These are phyloP conservation scores for Yamadazyma olivae DNA, from an alignment of 805 yeast genomes.

Conservation along the genomic window DNA sequence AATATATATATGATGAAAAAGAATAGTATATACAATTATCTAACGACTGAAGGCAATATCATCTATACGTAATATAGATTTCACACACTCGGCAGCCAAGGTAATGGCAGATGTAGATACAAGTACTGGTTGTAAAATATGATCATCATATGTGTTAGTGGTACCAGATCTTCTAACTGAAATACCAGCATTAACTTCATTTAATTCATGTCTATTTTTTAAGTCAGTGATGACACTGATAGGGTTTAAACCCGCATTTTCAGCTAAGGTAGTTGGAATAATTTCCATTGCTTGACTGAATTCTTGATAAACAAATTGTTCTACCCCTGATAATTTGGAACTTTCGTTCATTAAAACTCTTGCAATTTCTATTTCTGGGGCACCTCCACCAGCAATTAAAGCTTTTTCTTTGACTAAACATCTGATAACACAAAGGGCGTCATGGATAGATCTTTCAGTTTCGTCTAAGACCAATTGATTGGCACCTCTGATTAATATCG, in stretches of 20 bases:
- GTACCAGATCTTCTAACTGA: constrained; percentile 93
- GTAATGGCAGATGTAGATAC: constrained; percentile 93
- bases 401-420: constrained; percentile 87
- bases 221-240: constrained; percentile 89
- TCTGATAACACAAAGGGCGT: constrained; percentile 90
- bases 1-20: neutral
- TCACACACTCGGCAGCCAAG: constrained; percentile 94
- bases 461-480: constrained; percentile 88
- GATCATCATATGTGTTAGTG: constrained; percentile 86
- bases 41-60: constrained; percentile 82
- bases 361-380: constrained; percentile 91
- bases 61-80: constrained; percentile 92
- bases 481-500: constrained; percentile 93
- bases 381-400: constrained; percentile 97
- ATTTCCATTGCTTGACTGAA: constrained; percentile 90
- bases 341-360: constrained; percentile 71
- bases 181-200: constrained; percentile 93
- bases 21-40: neutral
- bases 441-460: constrained; percentile 95
- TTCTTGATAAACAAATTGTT: constrained; percentile 87
- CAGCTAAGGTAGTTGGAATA: constrained; percentile 91
- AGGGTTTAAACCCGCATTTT: constrained; percentile 91
- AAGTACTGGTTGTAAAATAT: constrained; percentile 93
- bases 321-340: constrained; percentile 73
- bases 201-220: constrained; percentile 85